Evolutionary conservation across 257 asterid species (phyloP).

Genomic region (Capsicum pubescens): DNA sequence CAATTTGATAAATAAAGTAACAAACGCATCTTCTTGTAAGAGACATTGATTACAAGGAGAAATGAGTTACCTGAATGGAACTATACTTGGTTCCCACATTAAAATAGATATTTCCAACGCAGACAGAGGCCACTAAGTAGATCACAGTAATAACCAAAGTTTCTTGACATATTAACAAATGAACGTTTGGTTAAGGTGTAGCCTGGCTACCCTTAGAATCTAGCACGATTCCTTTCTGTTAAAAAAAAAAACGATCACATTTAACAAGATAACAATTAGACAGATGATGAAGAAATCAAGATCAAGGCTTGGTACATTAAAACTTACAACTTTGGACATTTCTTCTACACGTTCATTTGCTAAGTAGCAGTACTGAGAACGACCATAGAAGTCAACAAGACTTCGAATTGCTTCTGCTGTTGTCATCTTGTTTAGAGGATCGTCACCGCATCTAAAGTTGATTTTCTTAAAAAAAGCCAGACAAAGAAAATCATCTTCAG

Average conservation of each 20-base stretch:
- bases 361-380: slow-evolving; percentile 59
- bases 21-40: not conserved
- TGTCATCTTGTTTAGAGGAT: slow-evolving; percentile 87
- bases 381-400: slow-evolving; percentile 63
- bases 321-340: slow-evolving; percentile 84
- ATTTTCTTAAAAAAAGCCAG: not conserved
- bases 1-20: not conserved
- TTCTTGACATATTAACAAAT: slow-evolving; percentile 92
- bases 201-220: slow-evolving; percentile 98
- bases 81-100: slow-evolving; percentile 90
- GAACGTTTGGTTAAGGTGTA: slow-evolving; percentile 88
- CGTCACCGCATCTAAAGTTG: slow-evolving; percentile 45
- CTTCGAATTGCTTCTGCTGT: slow-evolving; percentile 79
- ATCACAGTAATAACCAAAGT: slow-evolving; percentile 97
- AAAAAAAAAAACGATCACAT: slow-evolving; percentile 14
- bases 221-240: slow-evolving; percentile 86
- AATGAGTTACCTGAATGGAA: slow-evolving; percentile 69
- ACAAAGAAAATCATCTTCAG: not conserved
- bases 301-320: not conserved
- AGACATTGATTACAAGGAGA: not conserved
- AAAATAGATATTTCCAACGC: slow-evolving; percentile 90
- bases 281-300: not conserved
- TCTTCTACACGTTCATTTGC: slow-evolving; percentile 81
- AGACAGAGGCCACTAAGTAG: slow-evolving; percentile 85
- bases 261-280: not conserved